phyloP scores from a whole-genome alignment of 2,329 filamentous ascomycete species.

The Pseudogymnoascus sp. region DNA sequence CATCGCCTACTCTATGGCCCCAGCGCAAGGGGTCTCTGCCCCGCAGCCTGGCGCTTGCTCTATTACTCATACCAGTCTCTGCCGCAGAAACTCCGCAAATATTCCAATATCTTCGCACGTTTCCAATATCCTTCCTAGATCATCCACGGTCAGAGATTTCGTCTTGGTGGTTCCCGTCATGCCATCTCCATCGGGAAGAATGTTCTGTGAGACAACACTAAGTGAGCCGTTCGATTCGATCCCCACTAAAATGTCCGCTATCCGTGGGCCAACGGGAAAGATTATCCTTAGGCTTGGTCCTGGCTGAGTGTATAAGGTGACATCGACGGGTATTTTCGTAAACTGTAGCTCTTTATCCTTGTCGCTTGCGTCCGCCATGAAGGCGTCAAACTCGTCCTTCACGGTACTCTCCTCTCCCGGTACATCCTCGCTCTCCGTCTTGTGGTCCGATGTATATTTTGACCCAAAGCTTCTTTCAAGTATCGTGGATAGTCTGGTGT shows the following conservation, averaged over 20 bases:
- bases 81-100: conserved; percentile 41
- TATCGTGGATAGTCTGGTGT: conserved; percentile 59
- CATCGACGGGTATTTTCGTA: conserved; percentile 18
- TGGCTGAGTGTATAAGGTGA: conserved; percentile 24
- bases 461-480: conserved; percentile 51
- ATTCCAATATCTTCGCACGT: conserved; percentile 39
- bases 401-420: conserved; percentile 17
- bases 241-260: conserved; percentile 25
- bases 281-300: conserved; percentile 20
- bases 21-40: neutral
- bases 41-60: neutral
- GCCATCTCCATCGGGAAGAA: conserved; percentile 18
- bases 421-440: conserved; percentile 1
- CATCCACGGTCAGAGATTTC: conserved; percentile 21
- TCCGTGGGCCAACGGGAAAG: conserved; percentile 22
- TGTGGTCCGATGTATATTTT: neutral
- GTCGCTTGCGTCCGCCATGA: conserved; percentile 18
- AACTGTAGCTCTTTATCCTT: neutral
- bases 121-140: conserved; percentile 36
- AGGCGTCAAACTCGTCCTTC: conserved; percentile 22
- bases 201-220: conserved; percentile 23
- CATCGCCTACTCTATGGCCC: neutral
- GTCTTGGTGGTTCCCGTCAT: conserved; percentile 10
- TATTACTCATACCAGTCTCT: conserved; percentile 19
- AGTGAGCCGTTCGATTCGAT: conserved; percentile 24